Base-by-base conservation (phyloP, 2,329 filamentous ascomycete genomes). In the Penicillium sp. region DNA sequence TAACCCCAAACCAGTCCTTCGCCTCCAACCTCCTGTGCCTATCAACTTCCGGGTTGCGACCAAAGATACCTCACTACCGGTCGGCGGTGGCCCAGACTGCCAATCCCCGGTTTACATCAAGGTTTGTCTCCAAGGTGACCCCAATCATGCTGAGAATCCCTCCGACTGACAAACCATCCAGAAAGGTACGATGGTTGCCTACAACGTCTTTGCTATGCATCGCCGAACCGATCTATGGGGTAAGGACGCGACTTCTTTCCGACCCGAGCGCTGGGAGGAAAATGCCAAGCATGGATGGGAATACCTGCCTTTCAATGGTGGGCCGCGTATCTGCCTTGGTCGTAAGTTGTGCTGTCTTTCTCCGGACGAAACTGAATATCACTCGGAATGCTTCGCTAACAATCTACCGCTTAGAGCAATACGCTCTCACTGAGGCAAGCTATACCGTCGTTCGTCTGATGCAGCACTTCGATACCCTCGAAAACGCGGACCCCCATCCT, bases 201-300 rank as follows among this genome's bases (percentile, higher is more conserved):
- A 91, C 77, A 85, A 80, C 37, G 80, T 88, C 0, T 82, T 90
- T 47, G 75, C 84, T 6, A 89, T 94, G 88, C 89, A 93, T 69
- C 84, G 89, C 4, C 83, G 88, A 16, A 71, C 67, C 4, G 78
- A 81, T 43, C 65, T 75, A 50, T 81, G 73, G 59, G 78, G 78
- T 1, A 43, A 66, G 4, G 79, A 81, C 43, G 74, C 78, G 2
- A 62, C 74, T 2, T 68, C 68, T 14, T 83, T 79, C 71, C 69
- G 70, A 16, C 81, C 81, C 0, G 80, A 81, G 67, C 73, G 80
- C 41, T 82, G 80, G 80, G 76, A 77, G 30, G 69, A 70, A 45
- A 67, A 69, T 28, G 58, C 60, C 1, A 66, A 67, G 38, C 67
- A 65, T 26, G 67, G 69, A 16, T 76, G 73, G 73, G 70, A 70